Evolutionary conservation across 371 early-diverging fungal genomes (phyloP), one percentile per base, ranked within the genome.

Genomic region (Mortierella sp.): DNA sequence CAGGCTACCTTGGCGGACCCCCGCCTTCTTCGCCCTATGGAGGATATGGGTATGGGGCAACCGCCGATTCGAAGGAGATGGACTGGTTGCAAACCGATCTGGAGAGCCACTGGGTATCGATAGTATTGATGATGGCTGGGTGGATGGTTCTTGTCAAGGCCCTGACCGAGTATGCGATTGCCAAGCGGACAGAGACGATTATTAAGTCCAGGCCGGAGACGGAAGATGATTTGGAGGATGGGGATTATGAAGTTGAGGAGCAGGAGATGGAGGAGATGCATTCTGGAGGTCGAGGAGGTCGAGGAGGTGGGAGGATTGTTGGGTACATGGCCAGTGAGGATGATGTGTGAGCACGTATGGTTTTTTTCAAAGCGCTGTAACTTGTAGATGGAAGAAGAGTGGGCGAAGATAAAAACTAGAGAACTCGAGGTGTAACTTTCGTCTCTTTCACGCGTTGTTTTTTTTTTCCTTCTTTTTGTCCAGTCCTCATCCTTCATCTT

Each of bases 101-200:
- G 26, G 81, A 81, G 69, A 76, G n/a, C 43, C 81, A 78, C 21
- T 81, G 76, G 76, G 79, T 76, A 3, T 78, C 81, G 6, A 34
- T 85, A 51, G 53, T 91, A 4, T 72, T 92, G 34, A 92, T 92
- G 90, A 79, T 92, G 28, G 44, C 88, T 11, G 92, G 92, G 16
- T 92, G 91, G 91, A 85, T 91, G 72, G 87, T 92, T 34, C 88
- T 92, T 16, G 82, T 91, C 34, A 88, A 89, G n/a, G 81, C 92
- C 13, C 43, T 91, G 24, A 89, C 89, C 37, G 90, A 91, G 40
- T 91, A 89, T 34, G 77, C 76, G 34, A 75, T 82, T 54, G 91
- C 91, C 55, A 87, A 86, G 55, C 87, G 89, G 74, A 91, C 88
- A 86, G 91, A 91, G 44, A 84, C 76, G 57, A 88, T 92, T 72